Percentiles rank a stretch among this genome's conserved stretches.
phyloP scores from a whole-genome alignment of 2,329 filamentous ascomycete genomes.

The Pleoardoris graminearum region DNA sequence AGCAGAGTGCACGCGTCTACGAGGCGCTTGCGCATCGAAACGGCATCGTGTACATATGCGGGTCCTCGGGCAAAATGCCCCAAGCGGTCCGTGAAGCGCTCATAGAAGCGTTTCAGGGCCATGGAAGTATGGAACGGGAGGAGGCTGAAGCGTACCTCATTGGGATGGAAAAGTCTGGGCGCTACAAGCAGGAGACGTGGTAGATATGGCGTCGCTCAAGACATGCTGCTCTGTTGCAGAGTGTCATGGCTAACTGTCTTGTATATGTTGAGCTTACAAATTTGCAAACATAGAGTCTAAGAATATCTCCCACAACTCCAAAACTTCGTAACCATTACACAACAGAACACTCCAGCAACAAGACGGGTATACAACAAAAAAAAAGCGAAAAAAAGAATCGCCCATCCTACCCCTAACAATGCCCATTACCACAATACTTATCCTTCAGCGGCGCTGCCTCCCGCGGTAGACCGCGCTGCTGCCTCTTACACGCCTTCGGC shows the following conservation, averaged over 20 bases:
- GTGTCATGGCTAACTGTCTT: too few relatives aligned
- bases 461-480: too few relatives aligned
- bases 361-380: too few relatives aligned
- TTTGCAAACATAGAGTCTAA: too few relatives aligned
- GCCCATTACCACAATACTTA: too few relatives aligned
- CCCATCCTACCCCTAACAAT: too few relatives aligned
- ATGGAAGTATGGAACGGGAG: constrained; percentile 47
- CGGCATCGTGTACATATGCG: constrained; percentile 62
- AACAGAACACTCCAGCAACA: too few relatives aligned
- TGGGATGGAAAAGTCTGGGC: constrained; percentile 62
- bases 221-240: too few relatives aligned
- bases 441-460: neutral
- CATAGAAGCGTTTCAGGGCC: constrained; percentile 60
- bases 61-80: constrained; percentile 71
- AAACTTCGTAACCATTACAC: too few relatives aligned
- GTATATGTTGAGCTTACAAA: too few relatives aligned
- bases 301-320: too few relatives aligned
- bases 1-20: constrained; percentile 55
- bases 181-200: constrained; percentile 74
- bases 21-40: constrained; percentile 54
- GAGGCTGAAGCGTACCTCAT: constrained; percentile 61
- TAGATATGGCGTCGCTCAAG: constrained; percentile 36
- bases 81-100: constrained; percentile 69
- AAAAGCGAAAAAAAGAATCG: too few relatives aligned
- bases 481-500: neutral